Conservation (phyloP, 2,329 filamentous ascomycete species). For the Cladobotryum mycophilum region DNA sequence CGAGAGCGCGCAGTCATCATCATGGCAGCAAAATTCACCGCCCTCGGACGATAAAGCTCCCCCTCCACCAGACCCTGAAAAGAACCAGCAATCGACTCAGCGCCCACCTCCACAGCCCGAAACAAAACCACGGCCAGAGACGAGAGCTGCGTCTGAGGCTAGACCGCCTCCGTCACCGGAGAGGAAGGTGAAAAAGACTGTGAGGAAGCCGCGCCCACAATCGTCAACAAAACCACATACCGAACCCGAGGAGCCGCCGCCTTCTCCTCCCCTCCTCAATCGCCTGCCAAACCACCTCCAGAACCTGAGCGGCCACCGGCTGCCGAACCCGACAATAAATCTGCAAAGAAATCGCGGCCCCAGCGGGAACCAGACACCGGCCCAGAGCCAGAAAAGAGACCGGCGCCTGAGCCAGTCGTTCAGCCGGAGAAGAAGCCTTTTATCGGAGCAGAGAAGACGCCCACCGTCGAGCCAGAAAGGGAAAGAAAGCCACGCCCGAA, state of each 20-base stretch:
- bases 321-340: not conserved
- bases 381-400: conserved; percentile 4
- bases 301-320: conserved; percentile 1
- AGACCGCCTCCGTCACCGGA: conserved; percentile 16
- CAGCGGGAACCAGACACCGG: not conserved
- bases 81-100: conserved; percentile 14
- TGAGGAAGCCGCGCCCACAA: not conserved
- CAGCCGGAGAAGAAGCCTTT: too few species aligned
- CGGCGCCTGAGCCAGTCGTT: not conserved
- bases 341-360: not conserved
- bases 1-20: conserved; percentile 1
- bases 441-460: not conserved
- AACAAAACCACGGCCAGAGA: conserved; percentile 6
- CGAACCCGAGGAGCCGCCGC: conserved; percentile 2
- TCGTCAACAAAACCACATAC: not conserved
- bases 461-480: not conserved
- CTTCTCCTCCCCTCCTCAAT: not conserved
- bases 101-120: conserved; percentile 18
- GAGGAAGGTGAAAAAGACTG: conserved; percentile 1
- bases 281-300: conserved; percentile 2
- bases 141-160: conserved; percentile 3
- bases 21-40: conserved; percentile 4
- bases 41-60: conserved; percentile 1
- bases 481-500: conserved; percentile 4
- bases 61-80: conserved; percentile 10